Conservation (phyloP, 2,329 filamentous ascomycete species). For the Chrysosphaeria jannelii region DNA sequence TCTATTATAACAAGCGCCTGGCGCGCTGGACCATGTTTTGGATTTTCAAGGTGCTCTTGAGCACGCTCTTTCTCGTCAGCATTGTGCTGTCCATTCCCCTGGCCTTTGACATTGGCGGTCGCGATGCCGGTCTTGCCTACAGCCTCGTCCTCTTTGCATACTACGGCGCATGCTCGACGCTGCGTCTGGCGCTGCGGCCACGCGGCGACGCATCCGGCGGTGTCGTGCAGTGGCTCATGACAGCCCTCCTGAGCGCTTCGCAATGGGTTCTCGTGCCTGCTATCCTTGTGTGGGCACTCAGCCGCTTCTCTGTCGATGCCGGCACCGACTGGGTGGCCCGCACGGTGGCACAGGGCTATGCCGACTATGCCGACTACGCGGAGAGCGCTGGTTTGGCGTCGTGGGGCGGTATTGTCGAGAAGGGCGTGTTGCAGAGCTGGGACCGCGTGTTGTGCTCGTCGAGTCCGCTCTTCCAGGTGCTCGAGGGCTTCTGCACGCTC, state of each 20-base stretch:
- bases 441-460: conserved; percentile 71
- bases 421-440: conserved; percentile 57
- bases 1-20: conserved; percentile 1
- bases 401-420: conserved; percentile 55
- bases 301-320: conserved; percentile 82
- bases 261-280: conserved; percentile 72
- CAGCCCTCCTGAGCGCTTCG: conserved; percentile 36
- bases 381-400: conserved; percentile 17
- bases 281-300: conserved; percentile 80
- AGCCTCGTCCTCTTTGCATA: conserved; percentile 69
- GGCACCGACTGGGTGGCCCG: conserved; percentile 6
- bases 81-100: conserved; percentile 90
- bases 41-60: conserved; percentile 53
- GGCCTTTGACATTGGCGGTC: conserved; percentile 89
- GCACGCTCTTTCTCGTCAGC: conserved; percentile 61
- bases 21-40: conserved; percentile 42
- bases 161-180: conserved; percentile 63
- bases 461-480: conserved; percentile 75
- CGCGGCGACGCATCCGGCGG: too few species aligned
- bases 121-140: conserved; percentile 79
- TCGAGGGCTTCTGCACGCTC: conserved; percentile 88
- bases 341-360: conserved; percentile 4
- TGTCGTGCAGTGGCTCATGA: conserved; percentile 42
- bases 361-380: neutral
- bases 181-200: conserved; percentile 27